These are phyloP conservation scores for Scytalidium sp. DNA, from an alignment of 2,329 filamentous ascomycete genomes.

Conservation along the genomic window DNA sequence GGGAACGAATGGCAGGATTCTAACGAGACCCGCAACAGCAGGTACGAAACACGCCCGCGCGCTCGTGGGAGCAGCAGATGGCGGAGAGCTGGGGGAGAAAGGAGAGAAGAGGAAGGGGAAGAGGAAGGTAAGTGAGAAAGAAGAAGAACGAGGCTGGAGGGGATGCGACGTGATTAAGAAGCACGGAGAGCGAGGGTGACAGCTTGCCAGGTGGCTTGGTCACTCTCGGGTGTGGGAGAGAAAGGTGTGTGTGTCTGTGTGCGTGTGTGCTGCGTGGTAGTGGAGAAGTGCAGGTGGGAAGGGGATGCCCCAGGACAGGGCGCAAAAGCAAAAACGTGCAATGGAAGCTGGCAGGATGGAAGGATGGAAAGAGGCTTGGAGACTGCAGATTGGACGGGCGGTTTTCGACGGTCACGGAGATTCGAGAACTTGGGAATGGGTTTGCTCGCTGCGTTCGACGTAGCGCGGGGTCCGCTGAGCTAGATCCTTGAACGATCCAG, in stretches of 20 bases:
- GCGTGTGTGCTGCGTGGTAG: too few species aligned
- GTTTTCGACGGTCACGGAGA: neutral
- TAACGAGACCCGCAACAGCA: neutral
- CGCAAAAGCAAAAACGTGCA: neutral
- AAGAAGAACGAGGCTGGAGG: neutral
- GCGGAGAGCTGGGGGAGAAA: too few species aligned
- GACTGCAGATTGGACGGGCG: neutral
- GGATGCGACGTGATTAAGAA: too few species aligned
- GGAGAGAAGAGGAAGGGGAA: neutral
- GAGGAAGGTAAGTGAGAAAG: neutral
- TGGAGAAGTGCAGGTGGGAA: too few species aligned
- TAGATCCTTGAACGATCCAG: neutral
- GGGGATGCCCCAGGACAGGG: too few species aligned
- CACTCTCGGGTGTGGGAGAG: too few species aligned
- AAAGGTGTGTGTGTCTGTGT: too few species aligned
- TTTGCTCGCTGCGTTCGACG: neutral
- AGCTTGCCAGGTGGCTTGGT: too few species aligned
- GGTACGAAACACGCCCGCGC: neutral
- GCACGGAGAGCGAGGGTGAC: too few species aligned
- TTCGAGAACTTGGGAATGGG: neutral
- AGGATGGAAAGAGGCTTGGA: neutral
- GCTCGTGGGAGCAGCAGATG: too few species aligned
- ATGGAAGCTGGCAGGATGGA: neutral
- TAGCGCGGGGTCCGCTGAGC: neutral
- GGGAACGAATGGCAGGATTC: neutral